phyloP scores from a whole-genome alignment of 768 basidiomycete species.

The Termitomyces sp. region DNA sequence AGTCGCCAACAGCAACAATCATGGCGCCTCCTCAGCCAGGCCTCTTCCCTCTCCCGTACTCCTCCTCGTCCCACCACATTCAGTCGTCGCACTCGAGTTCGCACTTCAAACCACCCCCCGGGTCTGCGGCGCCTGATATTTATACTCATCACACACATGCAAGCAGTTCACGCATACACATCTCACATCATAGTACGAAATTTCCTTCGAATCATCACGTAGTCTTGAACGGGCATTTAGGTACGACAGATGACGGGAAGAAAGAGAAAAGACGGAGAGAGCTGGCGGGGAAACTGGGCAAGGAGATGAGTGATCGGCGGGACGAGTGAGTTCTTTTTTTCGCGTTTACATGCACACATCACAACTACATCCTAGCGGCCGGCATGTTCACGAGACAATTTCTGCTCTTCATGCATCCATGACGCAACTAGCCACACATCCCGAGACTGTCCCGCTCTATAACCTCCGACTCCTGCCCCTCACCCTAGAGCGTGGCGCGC shows the following conservation, averaged over 20 bases:
- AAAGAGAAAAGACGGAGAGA: constrained; percentile 72
- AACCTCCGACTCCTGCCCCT: constrained; percentile 71
- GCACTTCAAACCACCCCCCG: constrained; percentile 14
- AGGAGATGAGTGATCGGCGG: constrained; percentile 70
- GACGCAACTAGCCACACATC: constrained; percentile 64
- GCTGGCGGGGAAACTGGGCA: constrained; percentile 64
- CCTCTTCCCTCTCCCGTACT: constrained; percentile 61
- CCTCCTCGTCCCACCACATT: constrained; percentile 28
- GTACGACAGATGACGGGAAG: constrained; percentile 39
- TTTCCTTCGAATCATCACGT: background rate
- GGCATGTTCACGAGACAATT: constrained; percentile 64
- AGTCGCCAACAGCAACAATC: background rate
- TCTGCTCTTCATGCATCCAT: constrained; percentile 57
- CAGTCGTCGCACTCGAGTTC: constrained; percentile 21
- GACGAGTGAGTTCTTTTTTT: constrained; percentile 56
- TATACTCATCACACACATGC: constrained; percentile 26
- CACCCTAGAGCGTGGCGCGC: constrained; percentile 74
- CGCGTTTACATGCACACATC: constrained; percentile 10
- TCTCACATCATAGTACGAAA: constrained; percentile 13
- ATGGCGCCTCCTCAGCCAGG: constrained; percentile 66
- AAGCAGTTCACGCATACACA: constrained; percentile 42
- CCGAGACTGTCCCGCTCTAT: constrained; percentile 64
- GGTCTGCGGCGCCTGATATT: constrained; percentile 6
- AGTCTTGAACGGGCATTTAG: background rate
- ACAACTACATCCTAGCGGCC: constrained; percentile 37